Base-by-base conservation (phyloP, 148 eudicot genomes). In the Chenopodium formosanum region DNA sequence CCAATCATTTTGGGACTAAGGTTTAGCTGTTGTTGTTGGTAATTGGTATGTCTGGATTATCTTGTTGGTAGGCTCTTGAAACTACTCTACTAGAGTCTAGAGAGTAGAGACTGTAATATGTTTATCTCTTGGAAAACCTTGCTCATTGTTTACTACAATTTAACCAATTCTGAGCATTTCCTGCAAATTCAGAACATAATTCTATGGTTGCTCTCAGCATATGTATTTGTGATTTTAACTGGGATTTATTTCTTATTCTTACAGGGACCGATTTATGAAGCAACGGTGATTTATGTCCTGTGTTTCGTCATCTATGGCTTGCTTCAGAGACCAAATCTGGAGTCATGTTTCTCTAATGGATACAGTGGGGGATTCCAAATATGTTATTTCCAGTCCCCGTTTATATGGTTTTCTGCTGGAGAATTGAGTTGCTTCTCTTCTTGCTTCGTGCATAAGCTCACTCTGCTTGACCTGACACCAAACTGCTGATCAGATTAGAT, bases 211-310 rank as follows among this genome's bases (percentile, higher is more conserved):
- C 37, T 34, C 4, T 34, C 37, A 34, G 4, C 40, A 2, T 34
- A 37, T 37, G 40, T 37, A 7, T 37, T 22, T 72, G 22, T 17
- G 62, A 14, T 62, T 48, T 73, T 46, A 63, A 46, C 20, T 78
- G 44, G 63, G 22, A 10, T 70, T 66, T 50, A 6, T 63, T 58
- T 7, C 2, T 37, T 77, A 0, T 5, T 0, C 7, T 77, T 82
- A 73, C 48, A 79, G 86, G 75, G 76, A 56, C 77, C 56, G 32
- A 67, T 82, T 58, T 19, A 74, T 76, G 69, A 79, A 37, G 82
- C 79, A 75, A 3, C 46, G 81, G 81, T 29, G 76, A 20, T 62
- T 22, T 44, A 48, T 64, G 8, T 71, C 34, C 13, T 27, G 20
- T n/a, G 27, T 1, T 31, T 16, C 73, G 9, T 48, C 50, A 8